Evolutionary conservation across 2,329 filamentous ascomycete genomes (phyloP).

Genomic region (Penicillium sp.): DNA sequence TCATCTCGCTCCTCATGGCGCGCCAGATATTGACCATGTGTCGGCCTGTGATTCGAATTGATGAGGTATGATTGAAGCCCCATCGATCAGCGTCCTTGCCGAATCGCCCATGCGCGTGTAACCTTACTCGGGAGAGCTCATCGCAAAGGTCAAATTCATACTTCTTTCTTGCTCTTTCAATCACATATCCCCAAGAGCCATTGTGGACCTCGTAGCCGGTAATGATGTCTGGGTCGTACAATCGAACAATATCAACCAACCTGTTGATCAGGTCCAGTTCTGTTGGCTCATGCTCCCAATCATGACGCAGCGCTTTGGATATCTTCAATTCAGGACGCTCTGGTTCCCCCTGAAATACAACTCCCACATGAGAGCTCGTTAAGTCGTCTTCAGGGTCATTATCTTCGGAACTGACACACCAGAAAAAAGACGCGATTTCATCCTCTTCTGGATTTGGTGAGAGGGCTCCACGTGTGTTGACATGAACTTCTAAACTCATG

Average conservation of each 20-base stretch:
- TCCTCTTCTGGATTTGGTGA: conserved; percentile 90
- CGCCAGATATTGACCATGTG: conserved; percentile 98
- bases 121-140: conserved; percentile 87
- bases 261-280: conserved; percentile 85
- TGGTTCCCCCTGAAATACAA: conserved; percentile 72
- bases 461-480: conserved; percentile 80
- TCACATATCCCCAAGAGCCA: conserved; percentile 92
- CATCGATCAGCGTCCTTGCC: conserved; percentile 86
- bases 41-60: conserved; percentile 87
- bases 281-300: conserved; percentile 74
- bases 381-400: conserved; percentile 57
- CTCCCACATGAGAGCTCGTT: conserved; percentile 66
- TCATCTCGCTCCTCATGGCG: conserved; percentile 91
- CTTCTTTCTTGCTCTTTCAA: conserved; percentile 82
- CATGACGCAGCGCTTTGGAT: conserved; percentile 62
- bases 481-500: conserved; percentile 91
- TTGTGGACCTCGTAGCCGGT: conserved; percentile 96
- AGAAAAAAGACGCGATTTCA: conserved; percentile 86
- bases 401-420: conserved; percentile 82
- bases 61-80: conserved; percentile 94
- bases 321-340: conserved; percentile 65
- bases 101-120: conserved; percentile 79
- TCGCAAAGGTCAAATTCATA: conserved; percentile 92
- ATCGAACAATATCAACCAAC: conserved; percentile 85
- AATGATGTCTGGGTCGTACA: conserved; percentile 86